Percentiles rank a stretch among this genome's conserved stretches.
These are phyloP conservation scores for Raphidocelis subcapitata DNA, from an alignment of 139 green algal genomes.

Conservation along the genomic window DNA sequence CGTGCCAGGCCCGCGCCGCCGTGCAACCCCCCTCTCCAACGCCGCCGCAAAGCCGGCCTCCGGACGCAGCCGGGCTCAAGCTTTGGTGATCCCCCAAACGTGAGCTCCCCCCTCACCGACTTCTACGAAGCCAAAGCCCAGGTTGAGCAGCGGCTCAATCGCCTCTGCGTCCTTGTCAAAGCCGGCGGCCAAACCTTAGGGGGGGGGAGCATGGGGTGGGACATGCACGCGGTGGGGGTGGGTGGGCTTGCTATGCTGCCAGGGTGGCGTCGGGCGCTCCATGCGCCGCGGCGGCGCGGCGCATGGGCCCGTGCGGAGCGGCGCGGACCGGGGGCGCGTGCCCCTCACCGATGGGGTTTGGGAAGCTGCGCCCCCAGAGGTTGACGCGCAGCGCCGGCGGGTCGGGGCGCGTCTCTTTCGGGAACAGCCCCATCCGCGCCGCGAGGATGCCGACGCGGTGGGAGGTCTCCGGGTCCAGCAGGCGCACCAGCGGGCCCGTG, in stretches of 20 bases:
- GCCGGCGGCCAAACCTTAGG: constrained; percentile 92
- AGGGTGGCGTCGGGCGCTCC: not conserved
- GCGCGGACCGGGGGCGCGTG: too few species aligned
- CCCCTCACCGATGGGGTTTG: constrained; percentile 88
- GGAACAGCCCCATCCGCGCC: constrained; percentile 64
- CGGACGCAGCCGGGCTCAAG: too few species aligned
- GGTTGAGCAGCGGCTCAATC: constrained; percentile 70
- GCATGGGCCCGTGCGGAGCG: not conserved
- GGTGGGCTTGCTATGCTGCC: too few species aligned
- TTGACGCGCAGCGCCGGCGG: constrained; percentile 55
- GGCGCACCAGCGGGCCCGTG: constrained; percentile 55
- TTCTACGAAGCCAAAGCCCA: constrained; percentile 97
- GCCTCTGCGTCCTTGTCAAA: constrained; percentile 97
- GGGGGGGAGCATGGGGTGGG: too few species aligned
- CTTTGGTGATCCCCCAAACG: not conserved
- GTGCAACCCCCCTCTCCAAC: too few species aligned
- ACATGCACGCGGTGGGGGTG: too few species aligned
- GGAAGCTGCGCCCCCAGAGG: constrained; percentile 76
- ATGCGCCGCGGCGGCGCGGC: too few species aligned
- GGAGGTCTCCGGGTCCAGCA: constrained; percentile 78
- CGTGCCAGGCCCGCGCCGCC: too few species aligned
- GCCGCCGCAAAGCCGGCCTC: too few species aligned
- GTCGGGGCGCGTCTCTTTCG: constrained; percentile 69
- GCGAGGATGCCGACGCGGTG: constrained; percentile 76
- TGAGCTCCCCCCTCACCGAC: constrained; percentile 55